Conservation (phyloP, 73 alveolate species). For the Loxodes magnus region DNA sequence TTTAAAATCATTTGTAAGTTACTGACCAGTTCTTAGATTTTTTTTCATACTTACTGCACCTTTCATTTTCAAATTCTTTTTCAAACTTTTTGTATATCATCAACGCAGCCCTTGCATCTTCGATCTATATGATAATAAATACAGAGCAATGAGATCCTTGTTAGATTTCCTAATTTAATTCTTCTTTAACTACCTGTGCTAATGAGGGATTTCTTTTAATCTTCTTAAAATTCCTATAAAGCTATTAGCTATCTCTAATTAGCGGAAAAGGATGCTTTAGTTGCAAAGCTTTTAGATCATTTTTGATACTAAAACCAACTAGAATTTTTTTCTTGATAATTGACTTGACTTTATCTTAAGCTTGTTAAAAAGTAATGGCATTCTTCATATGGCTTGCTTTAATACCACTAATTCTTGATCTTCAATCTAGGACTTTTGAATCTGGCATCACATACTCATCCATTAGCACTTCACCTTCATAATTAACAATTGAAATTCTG, state of each 20-base stretch:
- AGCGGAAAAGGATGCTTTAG: slow-evolving; percentile 14
- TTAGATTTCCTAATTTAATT: no score
- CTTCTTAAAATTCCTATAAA: no score
- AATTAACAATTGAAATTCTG: slow-evolving; percentile 53
- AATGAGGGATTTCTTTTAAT: no score
- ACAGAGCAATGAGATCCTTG: no score
- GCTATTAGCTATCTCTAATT: slow-evolving; percentile 28
- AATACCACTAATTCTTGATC: slow-evolving; percentile 69
- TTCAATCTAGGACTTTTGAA: slow-evolving; percentile 44
- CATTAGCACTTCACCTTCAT: slow-evolving; percentile 52
- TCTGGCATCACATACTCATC: slow-evolving; percentile 52
- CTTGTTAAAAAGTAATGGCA: slow-evolving; percentile 41
- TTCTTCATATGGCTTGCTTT: slow-evolving; percentile 42
- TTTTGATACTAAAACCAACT: slow-evolving; percentile 41
- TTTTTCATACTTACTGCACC: no score
- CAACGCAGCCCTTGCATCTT: no score
- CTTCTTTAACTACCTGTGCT: no score
- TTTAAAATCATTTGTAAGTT: no score
- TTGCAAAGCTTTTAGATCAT: slow-evolving; percentile 37
- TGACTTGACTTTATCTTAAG: slow-evolving; percentile 14
- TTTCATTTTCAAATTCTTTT: no score
- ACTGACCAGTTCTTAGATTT: no score
- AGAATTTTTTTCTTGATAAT: slow-evolving; percentile 28
- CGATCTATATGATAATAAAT: no score
- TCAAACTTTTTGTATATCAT: no score